These are phyloP conservation scores for Pestalotiopsis sp. DNA, from an alignment of 2,329 filamentous ascomycete genomes.

Conservation along the genomic window DNA sequence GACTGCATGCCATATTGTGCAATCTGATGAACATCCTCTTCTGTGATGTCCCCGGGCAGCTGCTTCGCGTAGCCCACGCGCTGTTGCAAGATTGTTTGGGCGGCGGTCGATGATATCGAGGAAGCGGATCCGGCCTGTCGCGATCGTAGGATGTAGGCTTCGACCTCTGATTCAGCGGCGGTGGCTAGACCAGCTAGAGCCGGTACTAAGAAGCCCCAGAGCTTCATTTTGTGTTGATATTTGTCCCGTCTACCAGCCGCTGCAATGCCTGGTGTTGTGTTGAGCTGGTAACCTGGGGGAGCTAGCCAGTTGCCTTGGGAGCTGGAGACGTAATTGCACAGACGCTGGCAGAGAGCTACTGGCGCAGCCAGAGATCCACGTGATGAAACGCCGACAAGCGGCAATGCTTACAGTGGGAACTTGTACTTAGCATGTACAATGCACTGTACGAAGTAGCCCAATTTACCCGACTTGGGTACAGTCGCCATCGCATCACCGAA, in stretches of 20 bases:
- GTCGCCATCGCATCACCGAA: not conserved
- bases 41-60: slow-evolving; percentile 42
- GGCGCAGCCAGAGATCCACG: not conserved
- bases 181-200: slow-evolving; percentile 37
- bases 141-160: slow-evolving; percentile 54
- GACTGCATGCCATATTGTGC: slow-evolving; percentile 59
- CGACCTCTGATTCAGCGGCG: slow-evolving; percentile 39
- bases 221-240: slow-evolving; percentile 38
- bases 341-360: not conserved
- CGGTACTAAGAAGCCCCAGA: slow-evolving; percentile 40
- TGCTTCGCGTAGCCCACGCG: slow-evolving; percentile 52
- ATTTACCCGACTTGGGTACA: not conserved
- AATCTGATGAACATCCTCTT: slow-evolving; percentile 57
- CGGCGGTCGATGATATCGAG: slow-evolving; percentile 54
- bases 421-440: not conserved
- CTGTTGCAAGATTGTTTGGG: slow-evolving; percentile 61
- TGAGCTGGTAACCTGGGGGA: not conserved
- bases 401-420: not conserved
- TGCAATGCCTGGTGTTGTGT: slow-evolving; percentile 1
- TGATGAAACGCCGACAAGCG: not conserved
- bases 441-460: not conserved
- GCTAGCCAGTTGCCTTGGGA: not conserved
- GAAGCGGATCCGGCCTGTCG: slow-evolving; percentile 27
- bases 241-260: not conserved
- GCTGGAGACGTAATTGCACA: slow-evolving; percentile 10